These are phyloP conservation scores for Cornus kousa DNA, from an alignment of 148 eudicot species.

Conservation along the genomic window DNA sequence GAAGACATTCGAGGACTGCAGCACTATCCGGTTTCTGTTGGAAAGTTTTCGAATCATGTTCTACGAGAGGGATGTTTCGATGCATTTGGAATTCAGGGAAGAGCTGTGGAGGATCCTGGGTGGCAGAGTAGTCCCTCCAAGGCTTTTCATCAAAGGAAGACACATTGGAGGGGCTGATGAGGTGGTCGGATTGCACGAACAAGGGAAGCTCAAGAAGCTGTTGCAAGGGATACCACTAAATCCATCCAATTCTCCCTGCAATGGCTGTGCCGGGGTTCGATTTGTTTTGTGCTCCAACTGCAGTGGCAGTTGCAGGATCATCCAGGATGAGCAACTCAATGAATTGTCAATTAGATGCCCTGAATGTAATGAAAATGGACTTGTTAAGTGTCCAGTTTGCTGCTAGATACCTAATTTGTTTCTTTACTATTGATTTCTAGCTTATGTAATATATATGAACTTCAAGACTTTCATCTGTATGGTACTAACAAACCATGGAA, in stretches of 20 bases:
- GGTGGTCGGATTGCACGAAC: constrained; percentile 53
- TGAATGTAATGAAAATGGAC: constrained; percentile 79
- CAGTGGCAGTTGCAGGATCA: constrained; percentile 59
- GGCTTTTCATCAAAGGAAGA: constrained; percentile 71
- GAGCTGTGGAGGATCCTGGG: constrained; percentile 59
- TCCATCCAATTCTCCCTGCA: constrained; percentile 28
- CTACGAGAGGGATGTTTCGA: constrained; percentile 61
- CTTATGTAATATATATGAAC: background rate
- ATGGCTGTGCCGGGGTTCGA: constrained; percentile 49
- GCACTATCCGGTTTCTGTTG: constrained; percentile 42
- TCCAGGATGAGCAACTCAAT: constrained; percentile 6
- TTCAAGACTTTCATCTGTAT: background rate
- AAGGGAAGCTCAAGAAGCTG: constrained; percentile 53
- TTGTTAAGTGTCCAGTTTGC: constrained; percentile 65
- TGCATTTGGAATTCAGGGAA: constrained; percentile 58
- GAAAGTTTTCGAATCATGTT: constrained; percentile 49
- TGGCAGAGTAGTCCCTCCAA: constrained; percentile 54
- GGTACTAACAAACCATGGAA: background rate
- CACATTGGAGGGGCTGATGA: constrained; percentile 78
- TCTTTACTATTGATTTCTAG: background rate
- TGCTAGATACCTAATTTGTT: constrained; percentile 8
- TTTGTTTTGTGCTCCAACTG: constrained; percentile 62
- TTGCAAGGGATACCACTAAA: constrained; percentile 54
- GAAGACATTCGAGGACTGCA: constrained; percentile 67
- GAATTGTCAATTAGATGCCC: constrained; percentile 33